Evolutionary conservation across 2,329 filamentous ascomycete genomes (phyloP), one percentile per base, ranked within the genome.

Genomic region (Tolypocladium inflatum): DNA sequence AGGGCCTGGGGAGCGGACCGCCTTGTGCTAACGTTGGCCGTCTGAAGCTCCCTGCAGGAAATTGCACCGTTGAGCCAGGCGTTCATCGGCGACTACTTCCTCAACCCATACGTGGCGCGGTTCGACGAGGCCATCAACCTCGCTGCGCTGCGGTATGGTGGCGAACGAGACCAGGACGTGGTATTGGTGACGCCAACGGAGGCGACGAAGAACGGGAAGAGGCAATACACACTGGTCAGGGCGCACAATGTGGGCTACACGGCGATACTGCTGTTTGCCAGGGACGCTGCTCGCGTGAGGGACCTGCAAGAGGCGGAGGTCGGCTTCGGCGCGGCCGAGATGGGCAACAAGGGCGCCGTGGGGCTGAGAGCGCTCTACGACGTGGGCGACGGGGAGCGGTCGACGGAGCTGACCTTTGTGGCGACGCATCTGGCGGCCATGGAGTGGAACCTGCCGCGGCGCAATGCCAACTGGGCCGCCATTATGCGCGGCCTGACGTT

Each of bases 291-390:
- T 10, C 78, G 80, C 30, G 76, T 97, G 55, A 75, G 76, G 56
- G 78, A 82, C 66, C 76, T 94, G n/a, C 82, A 90, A 63, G 86
- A 84, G n/a, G 90, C 88, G 2, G 89, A 89, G 56, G 87, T 91
- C 2, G 92, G 94, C 0, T 88, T 97, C 54, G 94, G 94, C 0
- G 72, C 91, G 1, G 87, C 86, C 59, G 88, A 93, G 55, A 94
- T 96, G 88, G 94, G 91, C 19, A 97, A 97, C 73, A 99, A 99
- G 74, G 94, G 93, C 37, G 93, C 91, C 4, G 88, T 96, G 0
- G 94, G 88, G 0, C 79, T 93, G 60, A 81, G 91, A 39, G 73
- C 94, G 50, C 79, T 84, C 17, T 87, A 90, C 65, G 62, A 70
- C 58, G 67, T 63, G 52, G 66, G 63, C 50, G 58, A 57, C 37